phyloP scores from a whole-genome alignment of 208 protist genomes.

The Perkinsela sp. region DNA sequence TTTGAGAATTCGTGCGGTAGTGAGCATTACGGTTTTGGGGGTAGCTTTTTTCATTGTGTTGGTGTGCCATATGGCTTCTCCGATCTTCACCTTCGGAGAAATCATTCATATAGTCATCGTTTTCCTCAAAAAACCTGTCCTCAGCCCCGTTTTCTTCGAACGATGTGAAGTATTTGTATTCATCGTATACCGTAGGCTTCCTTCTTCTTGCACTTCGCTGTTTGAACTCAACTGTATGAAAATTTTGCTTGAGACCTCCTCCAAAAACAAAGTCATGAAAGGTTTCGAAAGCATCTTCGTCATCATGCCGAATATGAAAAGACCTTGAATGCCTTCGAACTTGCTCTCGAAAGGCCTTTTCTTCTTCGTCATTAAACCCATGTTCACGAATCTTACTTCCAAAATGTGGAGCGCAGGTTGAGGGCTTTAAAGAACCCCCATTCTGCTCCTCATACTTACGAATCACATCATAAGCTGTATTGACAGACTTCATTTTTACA shows the following conservation, averaged over 20 bases:
- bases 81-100: background rate
- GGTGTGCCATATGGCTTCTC: background rate
- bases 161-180: background rate
- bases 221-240: background rate
- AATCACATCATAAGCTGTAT: background rate
- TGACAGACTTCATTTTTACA: background rate
- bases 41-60: background rate
- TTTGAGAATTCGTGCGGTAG: background rate
- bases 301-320: background rate
- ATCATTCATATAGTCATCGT: background rate
- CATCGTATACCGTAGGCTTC: background rate
- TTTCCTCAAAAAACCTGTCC: background rate
- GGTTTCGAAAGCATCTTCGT: background rate
- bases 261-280: background rate
- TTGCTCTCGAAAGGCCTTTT: background rate
- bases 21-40: background rate
- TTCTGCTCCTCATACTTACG: background rate
- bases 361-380: background rate
- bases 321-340: background rate
- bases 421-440: background rate
- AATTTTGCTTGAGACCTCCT: background rate
- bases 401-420: background rate
- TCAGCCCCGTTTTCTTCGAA: background rate
- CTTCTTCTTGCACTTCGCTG: background rate
- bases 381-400: background rate